phyloP scores from a whole-genome alignment of 371 early-diverging fungal species.

The Rhizopus stolonifer region DNA sequence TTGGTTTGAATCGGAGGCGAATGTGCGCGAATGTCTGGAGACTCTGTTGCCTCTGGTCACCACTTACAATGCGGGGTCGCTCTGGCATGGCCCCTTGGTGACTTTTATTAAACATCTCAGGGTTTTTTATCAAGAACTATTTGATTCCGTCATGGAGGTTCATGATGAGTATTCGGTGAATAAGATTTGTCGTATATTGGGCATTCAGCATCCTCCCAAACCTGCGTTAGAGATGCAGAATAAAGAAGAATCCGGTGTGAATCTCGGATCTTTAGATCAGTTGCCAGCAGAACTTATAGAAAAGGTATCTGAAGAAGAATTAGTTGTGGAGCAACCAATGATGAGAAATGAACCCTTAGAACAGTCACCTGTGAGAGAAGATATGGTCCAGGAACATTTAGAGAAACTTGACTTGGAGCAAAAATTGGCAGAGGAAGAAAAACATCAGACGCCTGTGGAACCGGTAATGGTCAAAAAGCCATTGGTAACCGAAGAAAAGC shows the following conservation, averaged over 20 bases:
- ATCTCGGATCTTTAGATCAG: too few species aligned
- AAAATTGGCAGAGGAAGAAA: too few species aligned
- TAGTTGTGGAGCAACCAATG: too few species aligned
- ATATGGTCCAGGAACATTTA: too few species aligned
- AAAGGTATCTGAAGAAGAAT: too few species aligned
- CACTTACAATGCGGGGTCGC: conserved; percentile 32
- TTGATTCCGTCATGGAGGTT: conserved; percentile 32
- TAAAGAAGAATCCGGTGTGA: too few species aligned
- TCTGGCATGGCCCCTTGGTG: conserved; percentile 38
- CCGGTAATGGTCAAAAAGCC: too few species aligned
- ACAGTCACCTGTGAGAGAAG: too few species aligned
- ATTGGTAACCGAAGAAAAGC: neutral
- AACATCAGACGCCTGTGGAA: too few species aligned
- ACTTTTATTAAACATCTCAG: conserved; percentile 42
- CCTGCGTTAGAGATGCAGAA: conserved; percentile 5
- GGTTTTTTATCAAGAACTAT: conserved; percentile 37
- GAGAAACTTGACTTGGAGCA: too few species aligned
- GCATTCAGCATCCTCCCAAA: conserved; percentile 39
- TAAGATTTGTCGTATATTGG: conserved; percentile 35
- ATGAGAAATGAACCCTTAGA: too few species aligned
- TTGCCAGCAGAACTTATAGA: too few species aligned
- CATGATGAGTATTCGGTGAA: conserved; percentile 31
- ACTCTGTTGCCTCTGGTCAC: conserved; percentile 37
- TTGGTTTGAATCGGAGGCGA: conserved; percentile 49
- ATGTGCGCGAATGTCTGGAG: conserved; percentile 35